Conservation (phyloP, 2,329 filamentous ascomycete species). For the Diplodia seriata region DNA sequence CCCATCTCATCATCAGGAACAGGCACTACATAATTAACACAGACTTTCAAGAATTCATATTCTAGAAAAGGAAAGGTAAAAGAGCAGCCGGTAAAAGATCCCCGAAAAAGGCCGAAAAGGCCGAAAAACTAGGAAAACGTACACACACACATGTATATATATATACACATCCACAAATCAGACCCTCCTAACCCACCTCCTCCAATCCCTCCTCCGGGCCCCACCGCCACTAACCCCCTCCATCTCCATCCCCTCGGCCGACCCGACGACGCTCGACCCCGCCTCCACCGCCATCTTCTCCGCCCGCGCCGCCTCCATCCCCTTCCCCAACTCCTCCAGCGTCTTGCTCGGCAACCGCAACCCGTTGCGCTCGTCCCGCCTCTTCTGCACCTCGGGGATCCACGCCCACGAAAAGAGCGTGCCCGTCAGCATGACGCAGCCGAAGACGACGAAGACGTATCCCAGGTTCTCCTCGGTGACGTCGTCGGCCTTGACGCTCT, state of each 20-base stretch:
- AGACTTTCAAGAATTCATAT: too few species aligned
- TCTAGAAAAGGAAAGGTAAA: too few species aligned
- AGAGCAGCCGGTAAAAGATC: too few species aligned
- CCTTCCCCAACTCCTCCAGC: slow-evolving; percentile 30
- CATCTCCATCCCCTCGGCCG: background rate
- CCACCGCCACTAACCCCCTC: background rate
- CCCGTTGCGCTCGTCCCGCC: slow-evolving; percentile 23
- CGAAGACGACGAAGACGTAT: slow-evolving; percentile 34
- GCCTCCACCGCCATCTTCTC: background rate
- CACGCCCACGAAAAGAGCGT: slow-evolving; percentile 34
- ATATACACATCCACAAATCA: background rate
- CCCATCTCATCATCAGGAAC: too few species aligned
- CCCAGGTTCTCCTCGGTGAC: slow-evolving; percentile 7
- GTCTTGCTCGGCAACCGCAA: slow-evolving; percentile 24
- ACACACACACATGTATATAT: background rate
- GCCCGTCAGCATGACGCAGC: slow-evolving; percentile 33
- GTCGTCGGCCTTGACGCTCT: slow-evolving; percentile 5
- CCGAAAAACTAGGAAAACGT: too few species aligned
- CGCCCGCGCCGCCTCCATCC: slow-evolving; percentile 11
- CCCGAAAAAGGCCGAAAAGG: too few species aligned
- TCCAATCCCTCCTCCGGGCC: background rate
- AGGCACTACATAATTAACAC: too few species aligned
- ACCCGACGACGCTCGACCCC: background rate
- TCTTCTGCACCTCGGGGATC: slow-evolving; percentile 32
- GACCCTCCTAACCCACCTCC: slow-evolving; percentile 5